Percentiles rank a stretch among this genome's conserved stretches.
Evolutionary conservation across 305 asterid genomes (phyloP).

Genomic region (Rubia tinctorum): DNA sequence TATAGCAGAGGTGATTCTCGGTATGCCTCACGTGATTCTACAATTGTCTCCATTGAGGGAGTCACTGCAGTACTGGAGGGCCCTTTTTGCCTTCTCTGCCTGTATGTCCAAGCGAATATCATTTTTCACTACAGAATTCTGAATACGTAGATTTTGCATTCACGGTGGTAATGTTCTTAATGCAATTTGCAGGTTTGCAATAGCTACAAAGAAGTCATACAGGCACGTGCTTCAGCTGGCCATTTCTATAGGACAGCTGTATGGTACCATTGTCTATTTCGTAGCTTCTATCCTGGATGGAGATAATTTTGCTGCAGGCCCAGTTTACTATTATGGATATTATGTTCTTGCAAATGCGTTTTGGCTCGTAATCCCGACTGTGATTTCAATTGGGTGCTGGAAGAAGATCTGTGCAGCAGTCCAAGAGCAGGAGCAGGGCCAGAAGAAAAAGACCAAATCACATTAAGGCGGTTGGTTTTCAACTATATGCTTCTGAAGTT

Average conservation of each 20-base stretch:
- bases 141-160: neutral
- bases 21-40: slow-evolving; percentile 72
- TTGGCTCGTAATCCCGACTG: slow-evolving; percentile 74
- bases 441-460: slow-evolving; percentile 42
- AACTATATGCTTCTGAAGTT: neutral
- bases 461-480: slow-evolving; percentile 20
- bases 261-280: slow-evolving; percentile 69
- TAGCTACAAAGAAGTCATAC: slow-evolving; percentile 62
- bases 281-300: slow-evolving; percentile 77
- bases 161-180: neutral
- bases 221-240: slow-evolving; percentile 64
- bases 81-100: slow-evolving; percentile 76
- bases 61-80: slow-evolving; percentile 81
- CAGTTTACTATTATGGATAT: slow-evolving; percentile 57
- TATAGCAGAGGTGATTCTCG: slow-evolving; percentile 98
- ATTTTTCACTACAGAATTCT: neutral
- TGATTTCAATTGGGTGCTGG: slow-evolving; percentile 64
- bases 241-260: slow-evolving; percentile 83
- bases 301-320: slow-evolving; percentile 65
- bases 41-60: slow-evolving; percentile 70
- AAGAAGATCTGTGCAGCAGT: slow-evolving; percentile 66
- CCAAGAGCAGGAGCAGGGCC: slow-evolving; percentile 35
- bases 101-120: slow-evolving; percentile 38
- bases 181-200: slow-evolving; percentile 58
- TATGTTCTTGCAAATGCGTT: slow-evolving; percentile 64